Percentiles rank a stretch among this genome's conserved stretches.
These are phyloP conservation scores for Hypocrella siamensis DNA, from an alignment of 2,329 filamentous ascomycete species.

Conservation along the genomic window DNA sequence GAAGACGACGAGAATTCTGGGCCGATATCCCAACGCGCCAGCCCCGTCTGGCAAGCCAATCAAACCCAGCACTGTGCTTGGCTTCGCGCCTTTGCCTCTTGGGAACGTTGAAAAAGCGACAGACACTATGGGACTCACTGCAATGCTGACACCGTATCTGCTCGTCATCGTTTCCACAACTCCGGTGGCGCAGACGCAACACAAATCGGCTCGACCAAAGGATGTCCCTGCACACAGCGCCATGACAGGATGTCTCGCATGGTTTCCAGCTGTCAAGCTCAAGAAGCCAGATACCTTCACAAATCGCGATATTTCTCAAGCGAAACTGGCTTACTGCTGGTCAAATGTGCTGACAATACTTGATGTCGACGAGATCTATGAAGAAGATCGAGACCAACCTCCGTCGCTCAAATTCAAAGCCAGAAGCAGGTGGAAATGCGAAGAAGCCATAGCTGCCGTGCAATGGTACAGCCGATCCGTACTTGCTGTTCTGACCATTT, in stretches of 20 bases:
- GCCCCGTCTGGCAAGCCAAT: constrained; percentile 47
- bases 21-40: constrained; percentile 66
- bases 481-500: constrained; percentile 80
- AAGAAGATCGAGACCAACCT: constrained; percentile 60
- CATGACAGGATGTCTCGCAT: constrained; percentile 85
- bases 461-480: constrained; percentile 96
- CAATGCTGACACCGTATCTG: constrained; percentile 88
- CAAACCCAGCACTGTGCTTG: constrained; percentile 89
- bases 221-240: constrained; percentile 81
- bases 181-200: constrained; percentile 87
- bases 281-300: constrained; percentile 57
- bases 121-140: constrained; percentile 78
- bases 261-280: constrained; percentile 91
- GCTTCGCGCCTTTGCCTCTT: constrained; percentile 76
- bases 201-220: constrained; percentile 83
- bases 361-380: constrained; percentile 62
- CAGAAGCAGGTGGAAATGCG: constrained; percentile 78
- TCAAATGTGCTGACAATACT: constrained; percentile 92
- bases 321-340: constrained; percentile 95
- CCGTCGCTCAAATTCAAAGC: constrained; percentile 65
- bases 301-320: constrained; percentile 55
- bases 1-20: constrained; percentile 79
- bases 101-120: constrained; percentile 88
- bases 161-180: constrained; percentile 96
- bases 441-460: constrained; percentile 89